A percentile compares a stretch with the other conserved stretches of the same genome.
Conservation (phyloP, 2,329 filamentous ascomycete genomes). For the Colletotrichum echinochloae region DNA sequence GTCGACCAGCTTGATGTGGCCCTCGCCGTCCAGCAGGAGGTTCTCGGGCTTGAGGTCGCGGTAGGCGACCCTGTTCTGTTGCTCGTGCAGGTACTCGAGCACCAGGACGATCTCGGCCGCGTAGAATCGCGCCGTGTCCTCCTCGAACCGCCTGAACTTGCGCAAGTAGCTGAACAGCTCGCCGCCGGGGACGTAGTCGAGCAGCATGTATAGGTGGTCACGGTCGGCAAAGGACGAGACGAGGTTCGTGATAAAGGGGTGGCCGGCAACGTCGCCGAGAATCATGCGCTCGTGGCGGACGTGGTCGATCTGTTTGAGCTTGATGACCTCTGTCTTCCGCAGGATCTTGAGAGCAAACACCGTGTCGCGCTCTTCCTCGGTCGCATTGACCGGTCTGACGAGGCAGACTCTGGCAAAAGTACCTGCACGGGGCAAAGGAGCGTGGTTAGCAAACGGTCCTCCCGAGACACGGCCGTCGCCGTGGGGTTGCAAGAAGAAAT, state of each 20-base stretch:
- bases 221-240: conserved; percentile 83
- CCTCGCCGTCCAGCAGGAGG: conserved; percentile 79
- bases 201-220: conserved; percentile 84
- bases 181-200: conserved; percentile 85
- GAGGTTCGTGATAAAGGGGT: conserved; percentile 86
- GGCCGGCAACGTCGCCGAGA: conserved; percentile 80
- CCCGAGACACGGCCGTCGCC: conserved; percentile 18
- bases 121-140: conserved; percentile 83
- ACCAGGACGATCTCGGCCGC: conserved; percentile 86
- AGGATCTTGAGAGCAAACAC: conserved; percentile 88
- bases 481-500: conserved; percentile 13
- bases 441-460: conserved; percentile 29
- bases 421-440: conserved; percentile 58
- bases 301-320: conserved; percentile 88
- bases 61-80: conserved; percentile 82
- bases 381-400: conserved; percentile 71
- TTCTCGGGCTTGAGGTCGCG: conserved; percentile 88
- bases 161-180: conserved; percentile 88
- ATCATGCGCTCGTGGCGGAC: conserved; percentile 86
- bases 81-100: conserved; percentile 83
- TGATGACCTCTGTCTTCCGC: conserved; percentile 79
- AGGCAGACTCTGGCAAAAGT: conserved; percentile 88
- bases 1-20: conserved; percentile 85
- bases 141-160: conserved; percentile 82
- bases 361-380: conserved; percentile 66